Evolutionary conservation across 768 basidiomycete species (phyloP), one percentile per base, ranked within the genome.

Genomic region (Trichaptum fuscoviolaceum): DNA sequence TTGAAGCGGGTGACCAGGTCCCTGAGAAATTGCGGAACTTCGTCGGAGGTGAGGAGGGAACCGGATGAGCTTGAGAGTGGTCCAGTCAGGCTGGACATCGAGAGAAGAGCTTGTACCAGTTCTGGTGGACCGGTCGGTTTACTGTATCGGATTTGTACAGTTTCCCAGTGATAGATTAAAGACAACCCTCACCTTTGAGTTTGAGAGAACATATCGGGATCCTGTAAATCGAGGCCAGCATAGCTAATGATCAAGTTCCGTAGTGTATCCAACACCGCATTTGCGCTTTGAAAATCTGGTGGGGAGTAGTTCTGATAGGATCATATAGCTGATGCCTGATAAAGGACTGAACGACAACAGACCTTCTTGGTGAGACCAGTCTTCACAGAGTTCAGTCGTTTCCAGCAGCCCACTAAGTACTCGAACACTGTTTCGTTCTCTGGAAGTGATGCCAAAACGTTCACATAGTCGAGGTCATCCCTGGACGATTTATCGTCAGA

Each of bases 181-280:
- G 24, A 34, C 8, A 65, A 27, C 26, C 79, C 85, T 67, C 75
- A 92, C 95, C 86, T 84, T 64, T 77, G 65, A 10, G 95, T 96
- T 70, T 97, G 93, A 62, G 94, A 92, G 70, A 99, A 99, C 90
- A 98, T 96, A 52, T 88, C 88, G 1, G 96, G 92, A 67, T 96
- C 95, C 77, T 96, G 94, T 10, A 99, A 80, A 25, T 85, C 91
- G 62, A 98, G 82, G 6, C 95, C 96, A 12, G 89, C 86, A 77
- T 97, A 97, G 66, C 90, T 93, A 69, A 99, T 86, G 63, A 98
- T 77, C 18, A 97, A 82, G 66, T 90, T 84, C n/a, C 90, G 88
- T 42, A 92, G 74, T 75, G 88, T 93, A 58, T 95, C 91, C 24
- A 94, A 80, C n/a, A 85, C 75, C 30, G 73, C 76, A 12, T 84